Base-by-base conservation (phyloP, 805 yeast genomes). In the Hanseniaspora lachancei region DNA sequence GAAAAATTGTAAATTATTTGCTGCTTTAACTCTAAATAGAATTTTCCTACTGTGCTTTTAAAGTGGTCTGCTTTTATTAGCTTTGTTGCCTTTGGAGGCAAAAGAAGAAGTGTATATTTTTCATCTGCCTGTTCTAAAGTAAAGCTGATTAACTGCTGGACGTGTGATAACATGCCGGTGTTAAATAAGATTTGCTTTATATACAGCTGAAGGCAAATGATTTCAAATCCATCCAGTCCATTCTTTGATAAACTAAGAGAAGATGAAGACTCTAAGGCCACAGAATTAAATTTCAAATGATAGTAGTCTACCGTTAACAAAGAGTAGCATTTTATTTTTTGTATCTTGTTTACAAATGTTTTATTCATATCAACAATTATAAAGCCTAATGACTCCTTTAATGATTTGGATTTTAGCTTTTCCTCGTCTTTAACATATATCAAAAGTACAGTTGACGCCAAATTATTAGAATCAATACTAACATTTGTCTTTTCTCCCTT, bases 1-100 rank as follows among this genome's bases (percentile, higher is more conserved):
- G 86, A 84, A 60, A 77, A 74, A 53, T 79, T 72, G 32, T 79
- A 82, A 47, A 78, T 66, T 55, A 80, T 65, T 34, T 77, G 79
- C 60, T 74, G 72, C 59, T 77, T 78, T 56, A 81, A 68, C 47
- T 77, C 78, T 47, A 80, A 76, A 60, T 78, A 75, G 61, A 72
- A 69, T 59, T 76, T 77, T 5, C 82, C 83, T 61, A 73, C 72
- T 51, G 72, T 73, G 46, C 64, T 70, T 57, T 74, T 67, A 57
- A 79, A 78, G 13, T 74, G 64, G 57, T 81, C 85, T 57, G 79
- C 73, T 44, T 74, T 66, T 40, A 70, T 71, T 67, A 81, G 68
- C 15, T 72, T 71, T 59, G 71, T 65, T 39, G 82, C 81, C 62
- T 78, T 78, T 43, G 55, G 55, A 12, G 55, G 55, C 2, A 29